Evolutionary conservation across 2,329 filamentous ascomycete species (phyloP), one percentile per base, ranked within the genome.

Genomic region (Periconia digitata): DNA sequence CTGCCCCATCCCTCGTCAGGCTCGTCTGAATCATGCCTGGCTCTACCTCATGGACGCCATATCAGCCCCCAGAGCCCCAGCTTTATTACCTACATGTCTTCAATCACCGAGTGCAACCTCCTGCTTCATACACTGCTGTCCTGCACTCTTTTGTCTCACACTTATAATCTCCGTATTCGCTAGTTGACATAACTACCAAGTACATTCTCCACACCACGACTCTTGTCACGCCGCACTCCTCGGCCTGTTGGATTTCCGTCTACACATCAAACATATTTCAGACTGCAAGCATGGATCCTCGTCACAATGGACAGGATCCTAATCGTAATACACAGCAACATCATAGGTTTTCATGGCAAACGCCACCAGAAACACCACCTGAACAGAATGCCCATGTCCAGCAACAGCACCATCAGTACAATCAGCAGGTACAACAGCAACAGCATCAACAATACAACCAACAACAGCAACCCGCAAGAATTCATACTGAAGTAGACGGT

Each of bases 261-360:
- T n/a, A n/a, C n/a, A n/a, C n/a, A n/a, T n/a, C n/a, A n/a, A n/a
- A n/a, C n/a, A n/a, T n/a, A n/a, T n/a, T n/a, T n/a, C n/a, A n/a
- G n/a, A n/a, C n/a, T n/a, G n/a, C n/a, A n/a, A n/a, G n/a, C n/a
- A 66, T 64, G 63, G 58, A 68, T 27, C 50, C 51, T 43, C 54
- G 58, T 49, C 56, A 61, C 22, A 52, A 60, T 40, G 50, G 52
- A 43, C 57, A 40, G 38, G 58, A 59, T 40, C 53, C 34, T 17
- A 36, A 49, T n/a, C 39, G 41, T 13, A 10, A 27, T 12, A 44
- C 48, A 18, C 44, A 32, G 17, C 45, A 51, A 40, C 50, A 65
- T 43, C 56, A 61, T 42, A 55, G 67, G 40, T 70, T 69, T 51
- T 70, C 67, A 40, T 70, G 67, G 67, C 67, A 70, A 47, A 54